Evolutionary conservation across 148 eudicot genomes (phyloP).

Genomic region (Persicaria maculosa): DNA sequence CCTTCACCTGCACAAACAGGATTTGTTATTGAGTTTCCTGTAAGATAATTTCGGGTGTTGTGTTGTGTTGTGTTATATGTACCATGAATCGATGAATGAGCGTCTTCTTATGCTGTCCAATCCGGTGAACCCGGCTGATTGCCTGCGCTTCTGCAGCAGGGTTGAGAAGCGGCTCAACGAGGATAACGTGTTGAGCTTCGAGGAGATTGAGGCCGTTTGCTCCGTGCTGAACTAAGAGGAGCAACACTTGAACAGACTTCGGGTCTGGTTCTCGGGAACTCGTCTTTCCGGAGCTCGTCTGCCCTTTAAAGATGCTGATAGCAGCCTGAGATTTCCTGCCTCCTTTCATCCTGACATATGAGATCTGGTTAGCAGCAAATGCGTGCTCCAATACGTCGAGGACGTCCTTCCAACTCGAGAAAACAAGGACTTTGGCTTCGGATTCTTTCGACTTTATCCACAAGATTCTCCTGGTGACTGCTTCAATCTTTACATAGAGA

Average conservation of each 20-base stretch:
- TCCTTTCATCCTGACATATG: conserved; percentile 81
- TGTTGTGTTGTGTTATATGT: neutral
- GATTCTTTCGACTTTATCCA: conserved; percentile 68
- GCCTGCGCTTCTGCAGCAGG: conserved; percentile 99
- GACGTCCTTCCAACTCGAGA: conserved; percentile 96
- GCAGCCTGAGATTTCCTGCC: conserved; percentile 85
- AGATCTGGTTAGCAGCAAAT: conserved; percentile 62
- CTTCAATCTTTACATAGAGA: conserved; percentile 60
- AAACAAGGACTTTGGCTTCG: conserved; percentile 75
- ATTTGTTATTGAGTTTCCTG: neutral
- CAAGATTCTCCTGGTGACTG: conserved; percentile 80
- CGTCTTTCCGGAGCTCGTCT: conserved; percentile 20
- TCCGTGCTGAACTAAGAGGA: conserved; percentile 78
- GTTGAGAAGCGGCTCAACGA: conserved; percentile 88
- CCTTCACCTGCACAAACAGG: conserved; percentile 51
- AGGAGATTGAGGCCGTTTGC: conserved; percentile 96
- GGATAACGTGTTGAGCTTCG: conserved; percentile 95
- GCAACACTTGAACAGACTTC: conserved; percentile 55
- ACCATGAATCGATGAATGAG: conserved; percentile 87
- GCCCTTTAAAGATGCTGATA: conserved; percentile 68
- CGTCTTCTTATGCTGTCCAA: conserved; percentile 76
- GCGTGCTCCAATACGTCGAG: conserved; percentile 93
- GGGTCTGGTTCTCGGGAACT: conserved; percentile 20
- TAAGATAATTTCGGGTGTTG: neutral
- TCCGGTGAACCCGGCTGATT: conserved; percentile 83